phyloP scores from a whole-genome alignment of 2,329 filamentous ascomycete species.

The Fusarium newnesense region DNA sequence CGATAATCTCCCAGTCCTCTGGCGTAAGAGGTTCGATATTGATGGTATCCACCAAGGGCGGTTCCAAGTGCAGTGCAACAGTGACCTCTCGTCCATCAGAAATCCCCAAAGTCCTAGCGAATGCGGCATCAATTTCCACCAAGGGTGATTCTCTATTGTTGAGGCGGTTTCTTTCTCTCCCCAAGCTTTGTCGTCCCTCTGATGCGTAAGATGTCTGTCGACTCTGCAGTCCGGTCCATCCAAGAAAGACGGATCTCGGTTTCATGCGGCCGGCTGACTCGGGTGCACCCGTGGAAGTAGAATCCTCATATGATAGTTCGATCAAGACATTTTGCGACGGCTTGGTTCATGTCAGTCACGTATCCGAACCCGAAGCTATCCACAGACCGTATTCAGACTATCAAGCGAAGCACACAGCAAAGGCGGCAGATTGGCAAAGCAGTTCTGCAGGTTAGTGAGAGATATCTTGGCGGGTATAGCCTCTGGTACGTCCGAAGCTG shows the following conservation, averaged over 20 bases:
- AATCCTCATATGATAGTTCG: background rate
- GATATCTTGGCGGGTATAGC: background rate
- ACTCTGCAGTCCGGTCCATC: background rate
- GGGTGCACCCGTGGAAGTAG: rapidly evolving
- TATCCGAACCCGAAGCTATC: background rate
- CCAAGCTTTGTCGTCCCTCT: background rate
- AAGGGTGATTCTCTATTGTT: background rate
- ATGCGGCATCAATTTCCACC: constrained; percentile 46
- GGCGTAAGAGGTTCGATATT: constrained; percentile 96
- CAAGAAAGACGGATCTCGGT: background rate
- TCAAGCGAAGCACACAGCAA: background rate
- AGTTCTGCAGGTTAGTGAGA: background rate
- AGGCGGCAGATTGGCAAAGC: background rate
- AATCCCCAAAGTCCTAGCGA: constrained; percentile 72
- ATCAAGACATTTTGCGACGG: background rate
- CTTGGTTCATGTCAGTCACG: background rate
- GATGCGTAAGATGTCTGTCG: background rate
- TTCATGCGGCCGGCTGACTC: rapidly evolving
- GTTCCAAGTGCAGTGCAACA: constrained; percentile 82
- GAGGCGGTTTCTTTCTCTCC: rapidly evolving
- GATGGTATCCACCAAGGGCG: constrained; percentile 89
- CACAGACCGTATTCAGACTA: background rate
- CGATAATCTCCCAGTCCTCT: constrained; percentile 99
- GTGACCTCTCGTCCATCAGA: constrained; percentile 57
- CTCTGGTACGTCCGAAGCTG: no score